A percentile compares a stretch with the other conserved stretches of the same genome.
These are phyloP conservation scores for Geranium incanum DNA, from an alignment of 441 rosid species.

Conservation along the genomic window DNA sequence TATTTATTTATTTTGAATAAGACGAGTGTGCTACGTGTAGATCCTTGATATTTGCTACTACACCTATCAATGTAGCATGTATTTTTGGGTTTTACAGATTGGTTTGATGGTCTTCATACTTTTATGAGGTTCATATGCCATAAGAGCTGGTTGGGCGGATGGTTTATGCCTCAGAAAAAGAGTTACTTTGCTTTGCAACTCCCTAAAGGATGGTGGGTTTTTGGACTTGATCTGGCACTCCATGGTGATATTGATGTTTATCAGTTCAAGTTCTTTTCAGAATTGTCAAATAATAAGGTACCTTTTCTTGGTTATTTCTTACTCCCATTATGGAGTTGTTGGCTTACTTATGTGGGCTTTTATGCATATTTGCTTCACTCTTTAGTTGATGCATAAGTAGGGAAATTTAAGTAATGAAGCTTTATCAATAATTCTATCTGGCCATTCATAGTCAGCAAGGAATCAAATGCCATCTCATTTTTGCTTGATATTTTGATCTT, in stretches of 20 bases:
- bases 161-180: constrained; percentile 99
- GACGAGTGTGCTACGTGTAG: neutral
- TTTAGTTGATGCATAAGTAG: neutral
- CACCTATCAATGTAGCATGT: constrained; percentile 3
- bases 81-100: constrained; percentile 44
- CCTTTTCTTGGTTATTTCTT: neutral
- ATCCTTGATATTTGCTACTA: neutral
- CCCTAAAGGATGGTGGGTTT: constrained; percentile 94
- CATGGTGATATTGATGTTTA: constrained; percentile 96
- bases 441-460: neutral
- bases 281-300: constrained; percentile 70
- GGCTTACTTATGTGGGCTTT: neutral
- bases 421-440: neutral
- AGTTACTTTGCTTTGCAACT: constrained; percentile 97
- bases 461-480: neutral
- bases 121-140: constrained; percentile 98
- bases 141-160: constrained; percentile 98
- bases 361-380: neutral
- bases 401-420: neutral
- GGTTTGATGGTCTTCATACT: constrained; percentile 98
- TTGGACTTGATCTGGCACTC: constrained; percentile 97
- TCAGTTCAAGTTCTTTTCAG: constrained; percentile 93
- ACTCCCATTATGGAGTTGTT: neutral
- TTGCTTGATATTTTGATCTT: neutral
- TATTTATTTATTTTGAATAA: neutral